Evolutionary conservation across 257 asterid species (phyloP).

Genomic region (Asclepias syriaca): DNA sequence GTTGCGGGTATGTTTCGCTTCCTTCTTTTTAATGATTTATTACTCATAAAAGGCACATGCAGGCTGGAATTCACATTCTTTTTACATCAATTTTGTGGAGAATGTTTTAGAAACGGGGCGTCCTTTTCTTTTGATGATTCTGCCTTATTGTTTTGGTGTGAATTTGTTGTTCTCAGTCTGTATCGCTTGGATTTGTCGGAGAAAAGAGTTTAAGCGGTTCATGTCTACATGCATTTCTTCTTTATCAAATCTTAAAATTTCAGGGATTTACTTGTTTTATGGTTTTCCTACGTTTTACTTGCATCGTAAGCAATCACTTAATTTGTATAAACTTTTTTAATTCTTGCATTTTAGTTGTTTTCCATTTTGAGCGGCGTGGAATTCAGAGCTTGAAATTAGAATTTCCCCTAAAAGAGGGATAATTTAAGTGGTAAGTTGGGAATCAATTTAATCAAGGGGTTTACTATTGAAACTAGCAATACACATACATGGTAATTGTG

Average conservation of each 20-base stretch:
- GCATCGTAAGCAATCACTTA: conserved; percentile 7
- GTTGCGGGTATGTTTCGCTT: conserved; percentile 19
- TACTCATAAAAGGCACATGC: neutral
- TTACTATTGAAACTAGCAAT: neutral
- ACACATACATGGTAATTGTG: neutral
- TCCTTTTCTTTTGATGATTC: too few species aligned
- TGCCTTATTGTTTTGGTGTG: too few species aligned
- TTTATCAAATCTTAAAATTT: neutral
- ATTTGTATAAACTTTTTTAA: too few species aligned
- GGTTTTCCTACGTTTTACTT: conserved; percentile 19
- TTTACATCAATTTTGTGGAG: neutral
- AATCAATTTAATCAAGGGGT: neutral
- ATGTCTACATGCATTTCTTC: too few species aligned
- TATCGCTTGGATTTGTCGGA: too few species aligned
- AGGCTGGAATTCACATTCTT: neutral
- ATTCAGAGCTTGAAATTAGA: too few species aligned
- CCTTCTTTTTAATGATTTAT: neutral
- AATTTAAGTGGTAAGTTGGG: neutral
- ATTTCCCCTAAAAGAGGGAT: too few species aligned
- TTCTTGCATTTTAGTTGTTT: too few species aligned
- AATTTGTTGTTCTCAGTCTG: too few species aligned
- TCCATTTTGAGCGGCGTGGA: too few species aligned
- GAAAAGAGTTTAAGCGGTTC: too few species aligned
- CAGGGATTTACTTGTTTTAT: neutral
- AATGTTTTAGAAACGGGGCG: too few species aligned